phyloP scores from a whole-genome alignment of 2,329 filamentous ascomycete species.

The Pestalotiopsis sp. region DNA sequence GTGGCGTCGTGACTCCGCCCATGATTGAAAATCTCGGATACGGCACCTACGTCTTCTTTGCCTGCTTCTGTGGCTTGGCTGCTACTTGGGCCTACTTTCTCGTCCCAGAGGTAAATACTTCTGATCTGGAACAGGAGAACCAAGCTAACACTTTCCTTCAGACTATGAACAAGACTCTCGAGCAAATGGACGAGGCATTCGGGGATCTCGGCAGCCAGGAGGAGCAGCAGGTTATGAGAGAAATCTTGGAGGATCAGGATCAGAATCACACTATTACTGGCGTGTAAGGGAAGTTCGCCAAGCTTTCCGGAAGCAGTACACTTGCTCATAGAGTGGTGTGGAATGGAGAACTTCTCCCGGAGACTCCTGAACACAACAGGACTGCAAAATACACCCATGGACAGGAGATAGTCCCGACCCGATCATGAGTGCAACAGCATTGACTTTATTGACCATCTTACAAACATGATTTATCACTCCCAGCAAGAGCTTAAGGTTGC shows the following conservation, averaged over 20 bases:
- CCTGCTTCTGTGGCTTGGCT: conserved; percentile 52
- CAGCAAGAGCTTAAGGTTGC: neutral
- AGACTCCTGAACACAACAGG: no score
- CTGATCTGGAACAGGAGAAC: neutral
- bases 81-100: conserved; percentile 50
- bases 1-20: conserved; percentile 55
- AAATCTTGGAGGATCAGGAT: neutral
- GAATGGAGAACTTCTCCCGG: neutral
- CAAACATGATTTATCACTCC: neutral
- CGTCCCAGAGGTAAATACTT: conserved; percentile 41
- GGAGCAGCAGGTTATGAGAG: conserved; percentile 8
- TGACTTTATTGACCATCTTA: no score
- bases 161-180: conserved; percentile 47
- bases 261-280: neutral
- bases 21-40: conserved; percentile 52
- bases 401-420: no score
- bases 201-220: conserved; percentile 19
- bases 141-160: neutral
- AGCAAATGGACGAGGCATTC: conserved; percentile 46
- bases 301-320: neutral
- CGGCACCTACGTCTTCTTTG: conserved; percentile 57
- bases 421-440: no score
- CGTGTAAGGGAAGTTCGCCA: neutral
- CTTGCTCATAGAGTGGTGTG: neutral
- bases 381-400: no score